Evolutionary conservation across 768 basidiomycete genomes (phyloP).

Genomic region (Zangia roseola): DNA sequence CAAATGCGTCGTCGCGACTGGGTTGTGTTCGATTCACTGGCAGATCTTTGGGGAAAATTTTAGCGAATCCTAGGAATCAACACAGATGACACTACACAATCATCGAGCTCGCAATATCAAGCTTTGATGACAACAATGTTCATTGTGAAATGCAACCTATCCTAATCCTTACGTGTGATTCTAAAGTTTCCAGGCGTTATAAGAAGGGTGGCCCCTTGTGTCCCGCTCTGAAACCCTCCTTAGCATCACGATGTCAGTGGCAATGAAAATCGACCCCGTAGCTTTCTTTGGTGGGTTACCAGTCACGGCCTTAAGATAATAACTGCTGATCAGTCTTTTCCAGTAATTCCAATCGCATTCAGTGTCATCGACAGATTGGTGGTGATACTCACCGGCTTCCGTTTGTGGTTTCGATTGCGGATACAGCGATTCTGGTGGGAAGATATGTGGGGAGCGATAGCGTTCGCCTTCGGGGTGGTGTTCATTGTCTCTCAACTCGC

Average conservation of each 20-base stretch:
- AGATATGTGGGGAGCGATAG: background rate
- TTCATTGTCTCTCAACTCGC: background rate
- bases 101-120: no score
- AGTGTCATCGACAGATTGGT: background rate
- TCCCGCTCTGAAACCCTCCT: no score
- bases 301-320: background rate
- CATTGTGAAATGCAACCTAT: no score
- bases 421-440: slow-evolving; percentile 8
- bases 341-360: background rate
- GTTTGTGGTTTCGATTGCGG: background rate
- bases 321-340: background rate
- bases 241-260: background rate
- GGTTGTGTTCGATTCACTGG: no score
- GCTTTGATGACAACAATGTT: no score
- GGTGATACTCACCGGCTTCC: background rate
- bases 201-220: no score
- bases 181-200: no score
- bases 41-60: no score
- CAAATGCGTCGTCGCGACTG: no score
- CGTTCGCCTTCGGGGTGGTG: background rate
- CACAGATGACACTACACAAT: no score
- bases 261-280: background rate
- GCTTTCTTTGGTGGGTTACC: background rate
- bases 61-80: no score
- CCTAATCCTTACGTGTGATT: no score